Evolutionary conservation across 331 rosid genomes (phyloP), one percentile per base, ranked within the genome.

Genomic region (Saraca asoca): DNA sequence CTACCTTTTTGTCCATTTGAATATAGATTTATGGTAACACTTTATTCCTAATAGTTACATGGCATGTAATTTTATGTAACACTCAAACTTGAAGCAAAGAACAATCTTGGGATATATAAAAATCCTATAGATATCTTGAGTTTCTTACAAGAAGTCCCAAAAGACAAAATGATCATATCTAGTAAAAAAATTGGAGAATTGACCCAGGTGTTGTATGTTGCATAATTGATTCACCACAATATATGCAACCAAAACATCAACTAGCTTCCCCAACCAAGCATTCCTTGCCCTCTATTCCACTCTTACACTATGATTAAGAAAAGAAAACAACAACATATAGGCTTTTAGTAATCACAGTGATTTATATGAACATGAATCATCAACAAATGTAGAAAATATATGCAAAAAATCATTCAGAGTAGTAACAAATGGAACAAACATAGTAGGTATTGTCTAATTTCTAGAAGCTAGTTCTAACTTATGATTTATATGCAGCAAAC

Each of bases 71-170:
- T 44, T 62, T 11, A n/a, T 60, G 51, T 35, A 44, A 77, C 77
- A 66, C 71, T 64, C 77, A 53, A 16, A 65, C 70, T 38, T 45
- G 76, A 79, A 87, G 80, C 51, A 81, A 86, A 62, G 85, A 79
- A 83, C 85, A 64, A 71, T 59, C 15, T 34, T 20, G 12, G 29
- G 60, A 45, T 24, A 24, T 24, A 24, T 46, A 3, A 53, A 9
- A 44, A 79, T 55, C 72, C 58, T 24, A 24, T 7, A 77, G 90
- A 89, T 86, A 15, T 72, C 83, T 81, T 79, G 82, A 89, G 94
- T 86, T 86, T 72, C 82, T 75, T 70, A 62, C 87, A 89, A 42
- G 96, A 79, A 80, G 84, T 38, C 57, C 31, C 31, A 24, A 24
- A 24, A 24, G 31, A 24, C 31, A 24, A 24, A 24, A 3, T 24